Evolutionary conservation across 495 filamentous ascomycete genomes (phyloP).

Genomic region (Daldinia vernicosa): DNA sequence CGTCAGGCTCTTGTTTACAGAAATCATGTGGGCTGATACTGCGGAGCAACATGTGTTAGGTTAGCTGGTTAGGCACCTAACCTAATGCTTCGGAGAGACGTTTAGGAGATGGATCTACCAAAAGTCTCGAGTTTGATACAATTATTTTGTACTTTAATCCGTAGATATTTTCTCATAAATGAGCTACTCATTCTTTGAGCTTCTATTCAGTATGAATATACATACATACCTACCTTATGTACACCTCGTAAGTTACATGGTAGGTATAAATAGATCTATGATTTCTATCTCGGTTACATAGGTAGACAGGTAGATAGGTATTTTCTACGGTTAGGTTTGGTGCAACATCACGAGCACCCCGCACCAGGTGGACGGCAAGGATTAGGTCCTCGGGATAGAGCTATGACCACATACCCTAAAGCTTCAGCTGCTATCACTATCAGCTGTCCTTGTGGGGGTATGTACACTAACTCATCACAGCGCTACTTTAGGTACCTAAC

Average conservation of each 20-base stretch:
- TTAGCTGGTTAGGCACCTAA: too few relatives aligned
- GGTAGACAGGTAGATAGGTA: too few relatives aligned
- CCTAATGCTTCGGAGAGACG: not conserved
- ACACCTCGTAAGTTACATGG: too few relatives aligned
- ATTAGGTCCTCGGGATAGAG: not conserved
- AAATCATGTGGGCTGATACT: slow-evolving; percentile 27
- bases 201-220: not conserved
- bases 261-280: too few relatives aligned
- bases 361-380: not conserved
- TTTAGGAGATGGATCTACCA: not conserved
- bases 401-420: slow-evolving; percentile 22
- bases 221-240: too few relatives aligned
- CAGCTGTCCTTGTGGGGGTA: not conserved
- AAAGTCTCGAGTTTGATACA: not conserved
- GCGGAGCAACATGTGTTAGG: not conserved
- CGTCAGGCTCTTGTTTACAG: slow-evolving; percentile 14
- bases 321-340: too few relatives aligned
- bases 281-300: too few relatives aligned
- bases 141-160: not conserved
- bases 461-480: not conserved
- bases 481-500: too few relatives aligned
- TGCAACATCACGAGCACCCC: not conserved
- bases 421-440: slow-evolving; percentile 1
- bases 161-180: not conserved
- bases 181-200: not conserved